Base-by-base conservation (phyloP, 768 basidiomycete species). In the Boletus subcaerulescens region DNA sequence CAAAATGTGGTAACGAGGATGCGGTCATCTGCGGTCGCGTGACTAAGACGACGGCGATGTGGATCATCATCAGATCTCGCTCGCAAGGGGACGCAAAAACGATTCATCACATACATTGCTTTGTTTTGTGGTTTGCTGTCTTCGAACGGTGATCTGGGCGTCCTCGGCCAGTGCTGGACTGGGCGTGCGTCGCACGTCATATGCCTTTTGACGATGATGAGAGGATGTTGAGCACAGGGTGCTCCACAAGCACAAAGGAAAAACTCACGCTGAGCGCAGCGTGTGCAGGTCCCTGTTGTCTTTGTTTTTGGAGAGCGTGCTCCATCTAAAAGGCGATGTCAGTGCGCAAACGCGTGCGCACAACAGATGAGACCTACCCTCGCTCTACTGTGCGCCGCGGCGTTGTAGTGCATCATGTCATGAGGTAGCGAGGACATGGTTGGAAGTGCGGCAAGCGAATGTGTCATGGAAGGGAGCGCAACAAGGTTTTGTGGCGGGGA, bases 381-480 rank as follows among this genome's bases (percentile, higher is more conserved):
- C 44, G 69, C 71, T 61, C 46, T 65, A 32, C 71, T 71, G 48
- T 72, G 60, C 0, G 65, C 58, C 2, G 61, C 57, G 4, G 69
- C 57, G 35, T 71, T 71, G 35, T 69, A 60, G 56, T 72, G 67
- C 47, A 71, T 42, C 70, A 71, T 71, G 41, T 64, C 69, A 3
- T 61, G 50, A 40, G 70, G 70, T 14, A 71, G 33, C 15, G 67
- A 55, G 31, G 67, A 67, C 67, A 71, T 71, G 17, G 61, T 64
- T 4, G 70, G 70, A 10, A 71, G 62, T 2, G 60, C 48, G 24
- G 65, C 69, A 49, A 71, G 65, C 51, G 67, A 69, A 53, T 73
- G 70, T 7, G 56, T 67, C 69, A 71, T 66, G 56, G 71, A 63
- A 2, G 70, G 70, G 11, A 72, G 60, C 29, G 70, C 55, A 12